Conservation (phyloP, 305 asterid species). For the Fraxinus ornus region DNA sequence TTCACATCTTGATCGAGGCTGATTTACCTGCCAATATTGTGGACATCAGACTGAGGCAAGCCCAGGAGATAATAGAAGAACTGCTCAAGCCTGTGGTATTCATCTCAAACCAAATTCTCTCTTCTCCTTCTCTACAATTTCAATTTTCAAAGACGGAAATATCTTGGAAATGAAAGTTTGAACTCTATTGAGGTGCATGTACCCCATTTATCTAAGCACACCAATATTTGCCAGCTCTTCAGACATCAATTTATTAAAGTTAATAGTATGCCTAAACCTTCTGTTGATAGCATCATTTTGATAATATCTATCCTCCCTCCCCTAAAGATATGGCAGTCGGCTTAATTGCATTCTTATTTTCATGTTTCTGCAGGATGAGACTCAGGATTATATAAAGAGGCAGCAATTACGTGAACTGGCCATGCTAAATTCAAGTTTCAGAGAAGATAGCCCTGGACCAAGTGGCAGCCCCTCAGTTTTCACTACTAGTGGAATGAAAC, state of each 20-base stretch:
- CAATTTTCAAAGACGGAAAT: background rate
- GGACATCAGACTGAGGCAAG: constrained; percentile 73
- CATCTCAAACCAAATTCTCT: constrained; percentile 4
- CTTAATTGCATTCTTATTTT: background rate
- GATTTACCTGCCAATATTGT: constrained; percentile 73
- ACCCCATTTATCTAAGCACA: background rate
- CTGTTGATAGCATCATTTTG: background rate
- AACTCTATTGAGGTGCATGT: background rate
- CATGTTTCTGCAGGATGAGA: constrained; percentile 66
- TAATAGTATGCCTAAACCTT: background rate
- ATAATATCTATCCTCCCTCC: background rate
- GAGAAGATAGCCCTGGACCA: constrained; percentile 93
- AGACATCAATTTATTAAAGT: background rate
- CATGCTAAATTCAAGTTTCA: constrained; percentile 71
- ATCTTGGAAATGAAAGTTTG: background rate
- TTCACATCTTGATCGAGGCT: constrained; percentile 82
- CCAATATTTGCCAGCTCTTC: background rate
- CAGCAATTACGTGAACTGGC: constrained; percentile 98
- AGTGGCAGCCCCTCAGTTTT: constrained; percentile 95
- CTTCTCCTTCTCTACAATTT: background rate
- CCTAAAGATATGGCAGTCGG: background rate
- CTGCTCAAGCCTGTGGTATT: constrained; percentile 88
- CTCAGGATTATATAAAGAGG: constrained; percentile 85
- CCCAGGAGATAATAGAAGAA: constrained; percentile 76
- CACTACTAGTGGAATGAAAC: constrained; percentile 89